phyloP scores from a whole-genome alignment of 1,284 basidiomycete species.

The Pseudozyma thailandica region DNA sequence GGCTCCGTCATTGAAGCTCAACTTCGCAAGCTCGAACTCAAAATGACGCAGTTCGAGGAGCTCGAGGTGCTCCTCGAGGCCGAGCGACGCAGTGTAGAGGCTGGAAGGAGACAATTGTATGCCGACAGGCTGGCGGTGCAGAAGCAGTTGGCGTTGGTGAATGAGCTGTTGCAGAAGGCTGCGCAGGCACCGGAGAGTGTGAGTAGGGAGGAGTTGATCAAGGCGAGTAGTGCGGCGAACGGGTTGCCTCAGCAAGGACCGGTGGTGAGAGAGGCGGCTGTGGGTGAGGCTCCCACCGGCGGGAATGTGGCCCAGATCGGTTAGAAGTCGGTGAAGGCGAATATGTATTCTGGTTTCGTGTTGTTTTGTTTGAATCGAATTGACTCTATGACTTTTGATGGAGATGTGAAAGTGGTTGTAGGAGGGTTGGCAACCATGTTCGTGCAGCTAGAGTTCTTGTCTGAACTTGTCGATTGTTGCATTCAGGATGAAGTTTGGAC shows the following conservation, averaged over 20 bases:
- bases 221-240: slow-evolving; percentile 48
- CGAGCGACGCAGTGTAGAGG: slow-evolving; percentile 60
- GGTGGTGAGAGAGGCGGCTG: slow-evolving; percentile 52
- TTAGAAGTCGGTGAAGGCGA: background rate
- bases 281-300: slow-evolving; percentile 11
- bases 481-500: no score
- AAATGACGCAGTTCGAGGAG: slow-evolving; percentile 66
- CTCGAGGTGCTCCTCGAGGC: slow-evolving; percentile 64
- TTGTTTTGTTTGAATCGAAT: background rate
- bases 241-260: slow-evolving; percentile 64
- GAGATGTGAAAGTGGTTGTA: background rate
- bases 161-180: slow-evolving; percentile 61
- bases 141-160: slow-evolving; percentile 61
- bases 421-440: no score
- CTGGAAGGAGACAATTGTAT: slow-evolving; percentile 61
- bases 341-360: background rate
- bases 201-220: slow-evolving; percentile 46
- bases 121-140: slow-evolving; percentile 63
- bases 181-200: slow-evolving; percentile 51
- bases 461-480: no score
- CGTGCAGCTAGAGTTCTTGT: no score
- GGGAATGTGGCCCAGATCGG: slow-evolving; percentile 47
- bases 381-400: background rate
- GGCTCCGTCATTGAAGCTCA: slow-evolving; percentile 89
- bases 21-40: slow-evolving; percentile 83